phyloP scores from a whole-genome alignment of 2,329 filamentous ascomycete genomes.

The Xylariomycetidae sp. region DNA sequence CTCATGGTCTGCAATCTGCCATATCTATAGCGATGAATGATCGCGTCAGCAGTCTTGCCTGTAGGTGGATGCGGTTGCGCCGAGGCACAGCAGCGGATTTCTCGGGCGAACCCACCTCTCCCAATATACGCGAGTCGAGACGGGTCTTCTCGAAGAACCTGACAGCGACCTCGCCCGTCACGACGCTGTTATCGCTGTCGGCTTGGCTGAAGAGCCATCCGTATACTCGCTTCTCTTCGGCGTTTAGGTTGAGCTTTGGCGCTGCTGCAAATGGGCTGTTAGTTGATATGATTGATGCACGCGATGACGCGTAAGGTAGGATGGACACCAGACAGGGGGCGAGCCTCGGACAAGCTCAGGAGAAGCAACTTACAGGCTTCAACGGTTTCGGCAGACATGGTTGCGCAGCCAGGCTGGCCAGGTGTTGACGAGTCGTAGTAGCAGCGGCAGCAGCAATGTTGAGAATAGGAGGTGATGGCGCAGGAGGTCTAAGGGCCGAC shows the following conservation, averaged over 20 bases:
- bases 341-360: not conserved
- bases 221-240: slow-evolving; percentile 91
- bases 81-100: no score
- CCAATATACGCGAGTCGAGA: slow-evolving; percentile 76
- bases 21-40: slow-evolving; percentile 61
- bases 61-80: slow-evolving; percentile 1
- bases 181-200: slow-evolving; percentile 85
- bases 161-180: slow-evolving; percentile 93
- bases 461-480: no score
- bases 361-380: slow-evolving; percentile 9
- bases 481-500: no score
- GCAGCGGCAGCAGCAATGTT: no score
- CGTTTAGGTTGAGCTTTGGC: slow-evolving; percentile 74
- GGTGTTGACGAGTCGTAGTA: no score
- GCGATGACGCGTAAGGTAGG: not conserved
- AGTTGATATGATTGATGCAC: slow-evolving; percentile 12
- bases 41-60: slow-evolving; percentile 20
- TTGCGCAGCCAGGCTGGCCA: slow-evolving; percentile 22
- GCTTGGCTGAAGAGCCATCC: slow-evolving; percentile 89
- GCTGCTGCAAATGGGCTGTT: slow-evolving; percentile 33
- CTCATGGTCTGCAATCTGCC: slow-evolving; percentile 96
- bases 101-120: slow-evolving; percentile 64
- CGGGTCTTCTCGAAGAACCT: slow-evolving; percentile 97
- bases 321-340: not conserved
- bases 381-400: slow-evolving; percentile 24